Base-by-base conservation (phyloP, 163 green algal genomes). In the Scenedesmus sp. region DNA sequence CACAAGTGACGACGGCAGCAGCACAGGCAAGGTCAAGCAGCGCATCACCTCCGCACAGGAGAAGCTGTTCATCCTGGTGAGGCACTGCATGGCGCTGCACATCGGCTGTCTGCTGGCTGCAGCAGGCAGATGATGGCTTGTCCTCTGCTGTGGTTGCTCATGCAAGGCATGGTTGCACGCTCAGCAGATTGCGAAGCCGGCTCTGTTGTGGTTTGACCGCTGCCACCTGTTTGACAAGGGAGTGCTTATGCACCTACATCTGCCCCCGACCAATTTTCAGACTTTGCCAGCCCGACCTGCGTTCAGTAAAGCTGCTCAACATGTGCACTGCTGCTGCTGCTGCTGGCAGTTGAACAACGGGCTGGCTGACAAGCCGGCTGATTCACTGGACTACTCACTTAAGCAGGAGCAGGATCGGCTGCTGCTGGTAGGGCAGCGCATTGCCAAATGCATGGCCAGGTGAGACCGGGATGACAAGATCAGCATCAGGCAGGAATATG, bases 1-100 rank as follows among this genome's bases (percentile, higher is more conserved):
- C 37, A 91, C 92, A 6, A 89, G 94, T 20, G 49, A 89, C 7
- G 81, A 46, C 43, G 93, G 93, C 82, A 73, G 88, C 49, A 33
- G 81, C 81, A 37, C 65, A 16, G 65, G 43, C 68, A 96, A 96
- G 89, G 43, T 90, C 22, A 93, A 93, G 86, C 86, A 97, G 86
- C 93, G 96, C 30, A 94, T 98, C 51, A 76, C 37, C 12, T 94
- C 89, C 22, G 83, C 90, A 12, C 85, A 90, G 0, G 95, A 99
- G 88, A 99, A 99, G 93, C 95, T 98, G 10, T 98, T 97, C 91
- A 91, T 99, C 4, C 91, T 99, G 94, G 96, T 98, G 76, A 76
- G n/a, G n/a, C n/a, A n/a, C n/a, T n/a, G n/a, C n/a, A 4, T n/a
- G 2, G 59, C 20, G 2, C 33, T 72, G 59, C 59, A 35, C 12